Evolutionary conservation across 176 grass and related monocot genomes (phyloP).

Genomic region (Zea luxurians): DNA sequence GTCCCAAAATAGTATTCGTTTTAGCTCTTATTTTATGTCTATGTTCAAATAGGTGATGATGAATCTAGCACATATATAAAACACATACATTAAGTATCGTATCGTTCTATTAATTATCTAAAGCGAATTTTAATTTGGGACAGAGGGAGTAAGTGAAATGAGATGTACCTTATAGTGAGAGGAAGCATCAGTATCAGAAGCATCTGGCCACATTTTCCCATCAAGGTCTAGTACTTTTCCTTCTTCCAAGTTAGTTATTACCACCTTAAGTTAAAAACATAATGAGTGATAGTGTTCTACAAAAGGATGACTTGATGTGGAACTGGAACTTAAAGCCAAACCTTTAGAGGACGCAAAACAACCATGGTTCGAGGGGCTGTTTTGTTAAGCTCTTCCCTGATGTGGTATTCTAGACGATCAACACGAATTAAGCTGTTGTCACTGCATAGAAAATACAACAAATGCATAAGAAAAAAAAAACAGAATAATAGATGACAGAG

Average conservation of each 20-base stretch:
- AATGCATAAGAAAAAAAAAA: slow-evolving; percentile 19
- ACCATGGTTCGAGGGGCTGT: slow-evolving; percentile 77
- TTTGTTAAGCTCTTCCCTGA: slow-evolving; percentile 97
- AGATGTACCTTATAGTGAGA: slow-evolving; percentile 84
- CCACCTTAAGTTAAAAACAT: slow-evolving; percentile 56
- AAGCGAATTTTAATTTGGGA: too few relatives aligned
- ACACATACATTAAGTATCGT: too few relatives aligned
- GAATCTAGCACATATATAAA: too few relatives aligned
- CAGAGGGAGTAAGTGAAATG: neutral
- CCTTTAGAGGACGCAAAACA: slow-evolving; percentile 91
- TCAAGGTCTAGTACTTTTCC: slow-evolving; percentile 78
- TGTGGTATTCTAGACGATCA: slow-evolving; percentile 92
- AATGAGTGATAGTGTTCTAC: slow-evolving; percentile 24
- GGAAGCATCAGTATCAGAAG: slow-evolving; percentile 68
- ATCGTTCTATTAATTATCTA: too few relatives aligned
- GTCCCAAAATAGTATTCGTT: too few relatives aligned
- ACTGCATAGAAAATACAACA: slow-evolving; percentile 55
- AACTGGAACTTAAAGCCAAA: slow-evolving; percentile 39
- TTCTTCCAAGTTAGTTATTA: slow-evolving; percentile 94
- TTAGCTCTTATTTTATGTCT: too few relatives aligned
- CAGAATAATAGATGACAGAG: slow-evolving; percentile 7
- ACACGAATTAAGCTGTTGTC: slow-evolving; percentile 92
- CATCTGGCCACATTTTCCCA: slow-evolving; percentile 98
- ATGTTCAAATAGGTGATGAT: too few relatives aligned
- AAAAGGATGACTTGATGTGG: slow-evolving; percentile 11